Evolutionary conservation across 331 rosid genomes (phyloP), one percentile per base, ranked within the genome.

Genomic region (Spiraea crenata): DNA sequence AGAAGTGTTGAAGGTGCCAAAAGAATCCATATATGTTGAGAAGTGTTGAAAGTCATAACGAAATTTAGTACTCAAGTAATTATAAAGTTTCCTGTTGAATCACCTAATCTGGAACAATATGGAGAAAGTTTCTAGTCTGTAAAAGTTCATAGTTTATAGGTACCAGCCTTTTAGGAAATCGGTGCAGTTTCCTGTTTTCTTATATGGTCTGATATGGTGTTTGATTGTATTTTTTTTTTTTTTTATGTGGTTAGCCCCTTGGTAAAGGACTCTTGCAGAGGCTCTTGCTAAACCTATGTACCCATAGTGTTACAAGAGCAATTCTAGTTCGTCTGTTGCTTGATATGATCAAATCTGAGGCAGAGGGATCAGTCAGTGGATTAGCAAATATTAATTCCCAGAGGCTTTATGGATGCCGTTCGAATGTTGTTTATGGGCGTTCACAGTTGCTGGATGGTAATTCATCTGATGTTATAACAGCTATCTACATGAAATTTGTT

Each of bases 211-310:
- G 72, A 80, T 81, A 67, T 78, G 44, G 13, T 54, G 59, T 54
- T 44, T 8, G 15, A 34, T 39, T 49, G 31, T 14, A 0, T 51
- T 61, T 58, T 60, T 35, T 46, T 51, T 61, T 58, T 60, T 35
- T 46, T 35, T 71, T 73, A 19, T 82, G 46, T 71, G 81, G 76
- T 67, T 81, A 95, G 99, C 99, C 99, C 63, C 99, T 95, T 82
- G 97, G 96, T 69, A 95, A 88, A 85, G 99, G 99, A 72, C 98
- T 91, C 71, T 81, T 95, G 82, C 99, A 88, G 87, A 89, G 99
- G 78, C 99, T 95, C 63, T 71, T 95, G 72, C 81, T 91, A 72
- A 95, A 91, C 87, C 85, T 95, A 54, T 89, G 98, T 79, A 97
- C 96, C 7, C 96, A 95, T 70, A 91, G 98, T 69, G 81, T 83